Evolutionary conservation across 257 asterid genomes (phyloP), one percentile per base, ranked within the genome.

Genomic region (Solanum bulbocastanum): DNA sequence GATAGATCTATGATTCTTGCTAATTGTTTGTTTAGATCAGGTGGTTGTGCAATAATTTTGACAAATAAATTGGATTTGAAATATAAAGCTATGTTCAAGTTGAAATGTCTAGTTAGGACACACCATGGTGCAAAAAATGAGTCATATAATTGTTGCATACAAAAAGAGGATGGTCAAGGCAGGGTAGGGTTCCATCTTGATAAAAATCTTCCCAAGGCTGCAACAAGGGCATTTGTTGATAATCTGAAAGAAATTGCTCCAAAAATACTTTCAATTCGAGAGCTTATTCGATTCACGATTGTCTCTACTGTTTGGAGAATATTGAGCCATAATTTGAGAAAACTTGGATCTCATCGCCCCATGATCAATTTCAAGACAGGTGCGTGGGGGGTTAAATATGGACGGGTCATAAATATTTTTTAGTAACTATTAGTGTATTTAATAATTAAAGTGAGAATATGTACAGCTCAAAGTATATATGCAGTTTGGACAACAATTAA

Each of bases 1-100:
- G 93, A 94, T 66, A 90, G 94, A 25, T 95, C 98, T 20, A 96
- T 96, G 99, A 95, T 96, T 15, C 94, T 96, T 8, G 88, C 99
- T 0, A 96, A 96, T 23, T 95, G 98, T 73, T 83, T 96, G 71
- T 96, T 96, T 83, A 78, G 99, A 37, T 71, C 94, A 0, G 99
- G 99, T 6, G 99, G 99, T 0, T 94, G 98, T 90, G 96, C 94
- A 1, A 88, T 94, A 68, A 86, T 96, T 5, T 88, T 96, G 9
- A 94, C 98, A 1, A 96, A 96, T 87, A 93, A 92, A 3, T 83
- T 90, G 6, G 40, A 88, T 4, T 22, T 91, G 3, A 91, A 88
- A 22, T 56, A 89, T 5, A 89, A 82, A 27, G 92, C 95, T 39
- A 93, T 95, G 96, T 87, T 96, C 86, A 94, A 88, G 88, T 90